Evolutionary conservation across 148 eudicot genomes (phyloP).

Genomic region (Camellia sinensis): DNA sequence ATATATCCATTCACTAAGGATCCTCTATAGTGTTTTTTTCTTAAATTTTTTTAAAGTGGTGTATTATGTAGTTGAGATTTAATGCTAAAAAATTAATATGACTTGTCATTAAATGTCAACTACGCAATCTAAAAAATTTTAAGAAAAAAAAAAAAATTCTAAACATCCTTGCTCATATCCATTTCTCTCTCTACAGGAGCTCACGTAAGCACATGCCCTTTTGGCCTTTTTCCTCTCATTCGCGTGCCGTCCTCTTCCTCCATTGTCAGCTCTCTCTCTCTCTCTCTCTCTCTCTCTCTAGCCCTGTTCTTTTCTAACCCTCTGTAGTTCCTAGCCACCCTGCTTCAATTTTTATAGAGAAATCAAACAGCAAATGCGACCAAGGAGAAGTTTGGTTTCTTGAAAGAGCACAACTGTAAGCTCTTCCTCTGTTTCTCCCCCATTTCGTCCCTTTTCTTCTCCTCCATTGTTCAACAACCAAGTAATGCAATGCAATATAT

Average conservation of each 20-base stretch:
- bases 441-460: background rate
- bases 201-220: slow-evolving; percentile 15
- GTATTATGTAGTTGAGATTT: too few relatives aligned
- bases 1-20: too few relatives aligned
- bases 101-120: too few relatives aligned
- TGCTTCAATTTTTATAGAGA: background rate
- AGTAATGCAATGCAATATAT: background rate
- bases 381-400: slow-evolving; percentile 1
- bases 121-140: too few relatives aligned
- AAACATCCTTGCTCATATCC: too few relatives aligned
- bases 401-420: slow-evolving; percentile 7
- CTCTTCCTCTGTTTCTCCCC: background rate
- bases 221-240: background rate
- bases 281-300: slow-evolving; percentile 7
- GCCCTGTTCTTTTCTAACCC: background rate
- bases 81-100: too few relatives aligned
- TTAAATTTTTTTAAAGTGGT: too few relatives aligned
- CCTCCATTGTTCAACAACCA: background rate
- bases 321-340: too few relatives aligned
- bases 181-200: background rate
- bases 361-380: slow-evolving; percentile 9
- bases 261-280: slow-evolving; percentile 12
- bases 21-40: too few relatives aligned
- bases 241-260: slow-evolving; percentile 24
- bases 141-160: too few relatives aligned